Evolutionary conservation across 306 rosid species (phyloP).

Genomic region (Sicyos baderoa): DNA sequence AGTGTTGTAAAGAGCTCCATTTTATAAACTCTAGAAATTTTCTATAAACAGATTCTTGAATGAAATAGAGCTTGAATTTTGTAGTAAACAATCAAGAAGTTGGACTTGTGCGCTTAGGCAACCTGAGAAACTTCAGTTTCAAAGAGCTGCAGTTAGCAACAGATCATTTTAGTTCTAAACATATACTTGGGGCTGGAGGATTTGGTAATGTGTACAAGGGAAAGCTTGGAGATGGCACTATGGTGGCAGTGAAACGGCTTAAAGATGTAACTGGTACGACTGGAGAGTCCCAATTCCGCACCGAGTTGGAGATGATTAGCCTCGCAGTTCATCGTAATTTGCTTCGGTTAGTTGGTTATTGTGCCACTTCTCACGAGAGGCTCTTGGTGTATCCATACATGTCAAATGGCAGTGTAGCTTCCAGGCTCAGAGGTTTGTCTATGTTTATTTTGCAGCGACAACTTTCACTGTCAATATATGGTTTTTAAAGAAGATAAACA

Average conservation of each 20-base stretch:
- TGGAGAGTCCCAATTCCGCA: constrained; percentile 82
- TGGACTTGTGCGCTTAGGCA: constrained; percentile 69
- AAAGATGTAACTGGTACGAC: constrained; percentile 81
- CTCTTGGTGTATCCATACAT: constrained; percentile 89
- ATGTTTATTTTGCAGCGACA: constrained; percentile 11
- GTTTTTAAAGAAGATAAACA: too few relatives aligned
- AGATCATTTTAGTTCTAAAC: constrained; percentile 61
- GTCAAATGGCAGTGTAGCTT: constrained; percentile 93
- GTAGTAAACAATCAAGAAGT: constrained; percentile 65
- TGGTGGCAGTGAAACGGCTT: constrained; percentile 91
- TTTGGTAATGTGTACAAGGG: constrained; percentile 91
- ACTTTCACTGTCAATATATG: not conserved
- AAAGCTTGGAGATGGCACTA: constrained; percentile 66
- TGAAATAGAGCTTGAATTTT: constrained; percentile 7
- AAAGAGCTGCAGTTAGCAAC: constrained; percentile 84
- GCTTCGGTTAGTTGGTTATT: constrained; percentile 75
- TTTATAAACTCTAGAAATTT: not conserved
- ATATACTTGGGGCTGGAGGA: constrained; percentile 94
- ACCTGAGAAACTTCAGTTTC: constrained; percentile 67
- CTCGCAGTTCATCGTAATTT: constrained; percentile 88
- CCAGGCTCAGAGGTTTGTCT: constrained; percentile 77
- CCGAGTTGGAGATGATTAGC: constrained; percentile 96
- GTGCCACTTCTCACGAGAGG: constrained; percentile 72
- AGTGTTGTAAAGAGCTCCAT: constrained; percentile 20
- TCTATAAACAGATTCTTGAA: not conserved